Evolutionary conservation across 2,329 filamentous ascomycete species (phyloP).

Genomic region (Colletotrichum acutatum): DNA sequence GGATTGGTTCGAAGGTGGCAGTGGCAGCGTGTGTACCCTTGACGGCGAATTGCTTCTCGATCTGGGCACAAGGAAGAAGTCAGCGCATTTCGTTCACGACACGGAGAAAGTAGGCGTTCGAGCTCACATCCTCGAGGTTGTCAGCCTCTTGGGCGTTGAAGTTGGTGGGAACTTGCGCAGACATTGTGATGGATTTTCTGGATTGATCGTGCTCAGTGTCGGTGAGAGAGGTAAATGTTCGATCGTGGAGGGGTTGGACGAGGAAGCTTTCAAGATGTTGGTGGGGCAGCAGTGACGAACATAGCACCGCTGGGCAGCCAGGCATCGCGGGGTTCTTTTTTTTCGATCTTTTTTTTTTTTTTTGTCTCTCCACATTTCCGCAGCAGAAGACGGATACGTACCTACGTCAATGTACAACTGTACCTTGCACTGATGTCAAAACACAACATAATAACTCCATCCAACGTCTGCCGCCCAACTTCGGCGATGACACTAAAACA

Average conservation of each 20-base stretch:
- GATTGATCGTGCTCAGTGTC: neutral
- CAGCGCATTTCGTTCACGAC: neutral
- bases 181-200: slow-evolving; percentile 1
- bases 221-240: neutral
- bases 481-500: neutral
- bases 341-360: slow-evolving; percentile 2
- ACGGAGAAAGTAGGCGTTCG: slow-evolving; percentile 28
- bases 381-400: neutral
- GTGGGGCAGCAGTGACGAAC: slow-evolving; percentile 20
- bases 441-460: neutral
- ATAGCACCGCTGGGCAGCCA: slow-evolving; percentile 4
- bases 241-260: neutral
- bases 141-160: slow-evolving; percentile 68
- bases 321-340: slow-evolving; percentile 25
- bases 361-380: neutral
- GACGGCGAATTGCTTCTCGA: slow-evolving; percentile 99
- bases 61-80: slow-evolving; percentile 61
- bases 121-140: slow-evolving; percentile 66
- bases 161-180: slow-evolving; percentile 57
- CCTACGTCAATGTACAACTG: neutral
- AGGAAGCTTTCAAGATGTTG: slow-evolving; percentile 18
- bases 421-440: slow-evolving; percentile 2
- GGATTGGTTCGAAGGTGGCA: too few relatives aligned
- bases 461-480: neutral
- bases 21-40: slow-evolving; percentile 70